Base-by-base conservation (phyloP, 805 yeast genomes). In the Pichia sporocuriosa region DNA sequence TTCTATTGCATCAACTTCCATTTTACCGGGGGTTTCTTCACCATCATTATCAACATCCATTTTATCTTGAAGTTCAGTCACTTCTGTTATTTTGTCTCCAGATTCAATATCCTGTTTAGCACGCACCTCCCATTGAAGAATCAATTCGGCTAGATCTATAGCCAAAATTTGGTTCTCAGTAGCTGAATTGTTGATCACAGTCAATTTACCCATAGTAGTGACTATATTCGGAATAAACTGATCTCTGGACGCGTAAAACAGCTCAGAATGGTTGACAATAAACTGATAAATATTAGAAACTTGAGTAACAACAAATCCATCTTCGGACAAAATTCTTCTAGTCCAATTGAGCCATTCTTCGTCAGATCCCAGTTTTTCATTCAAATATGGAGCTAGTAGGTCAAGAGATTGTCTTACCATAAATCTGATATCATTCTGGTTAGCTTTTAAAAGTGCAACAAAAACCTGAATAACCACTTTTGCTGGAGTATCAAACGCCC, bases 331-430 rank as follows among this genome's bases (percentile, higher is more conserved):
- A 2, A 90, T 93, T 39, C 97, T 72, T 50, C 97, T 79, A 0
- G 96, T 95, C 89, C 96, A 88, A 51, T 85, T 89, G 39, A 93
- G 74, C 97, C 97, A 93, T 40, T 69, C 70, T 45, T 72, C 66
- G 7, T 78, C 73, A 2, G 70, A 54, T 0, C 78, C 85, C 62
- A 84, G 73, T 39, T 94, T 69, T 42, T 72, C 70, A 2, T 84
- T 79, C 70, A 90, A 72, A 0, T 84, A 93, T 0, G 96, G 96
- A 0, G 97, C 96, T 16, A 93, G 66, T 4, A 84, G 66, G 54
- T 89, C 96, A 28, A 94, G 68, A 0, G 97, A 94, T 55, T 87
- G 94, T 57, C 81, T 77, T 0, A 89, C 95, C 55, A 93, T 67
- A 46, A 74, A 77, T 37, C 94, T 73, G 0, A 94, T 84, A 51